A percentile compares a stretch with the other conserved stretches of the same genome.
phyloP scores from a whole-genome alignment of 192 early-diverging fungal genomes.

The Physocladia obscura region DNA sequence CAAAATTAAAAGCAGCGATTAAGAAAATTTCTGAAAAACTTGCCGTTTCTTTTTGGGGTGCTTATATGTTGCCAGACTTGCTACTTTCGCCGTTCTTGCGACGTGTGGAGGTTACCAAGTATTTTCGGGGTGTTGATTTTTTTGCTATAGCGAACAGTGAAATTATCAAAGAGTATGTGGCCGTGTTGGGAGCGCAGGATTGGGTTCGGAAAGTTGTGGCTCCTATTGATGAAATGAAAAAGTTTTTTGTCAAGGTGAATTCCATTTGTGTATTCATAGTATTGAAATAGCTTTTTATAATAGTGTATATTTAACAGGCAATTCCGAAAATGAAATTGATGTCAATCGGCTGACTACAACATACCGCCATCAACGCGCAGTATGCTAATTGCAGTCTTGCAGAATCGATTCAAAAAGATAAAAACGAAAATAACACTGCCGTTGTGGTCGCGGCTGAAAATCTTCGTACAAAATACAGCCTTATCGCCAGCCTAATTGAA shows the following conservation, averaged over 20 bases:
- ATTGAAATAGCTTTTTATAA: too few species aligned
- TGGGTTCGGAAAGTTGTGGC: neutral
- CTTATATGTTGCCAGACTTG: slow-evolving; percentile 21
- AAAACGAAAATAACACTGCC: neutral
- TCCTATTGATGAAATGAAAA: neutral
- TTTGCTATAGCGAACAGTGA: neutral
- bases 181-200: neutral
- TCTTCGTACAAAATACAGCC: neutral
- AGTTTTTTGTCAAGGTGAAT: slow-evolving; percentile 2
- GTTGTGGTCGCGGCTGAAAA: neutral
- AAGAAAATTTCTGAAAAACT: neutral
- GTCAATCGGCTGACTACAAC: slow-evolving; percentile 17
- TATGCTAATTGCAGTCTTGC: slow-evolving; percentile 2
- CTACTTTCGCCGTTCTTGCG: slow-evolving; percentile 20
- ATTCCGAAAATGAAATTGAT: slow-evolving; percentile 13
- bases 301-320: too few species aligned
- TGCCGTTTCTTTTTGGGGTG: neutral
- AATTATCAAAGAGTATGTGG: neutral
- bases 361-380: slow-evolving; percentile 18
- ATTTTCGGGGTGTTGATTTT: slow-evolving; percentile 16
- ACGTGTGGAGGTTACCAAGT: slow-evolving; percentile 12
- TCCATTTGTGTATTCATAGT: too few species aligned
- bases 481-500: neutral
- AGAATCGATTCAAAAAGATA: neutral
- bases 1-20: slow-evolving; percentile 18